Percentiles rank a stretch among this genome's conserved stretches.
Evolutionary conservation across 805 yeast genomes (phyloP).

Genomic region (Tetrapisispora nanseiensis): DNA sequence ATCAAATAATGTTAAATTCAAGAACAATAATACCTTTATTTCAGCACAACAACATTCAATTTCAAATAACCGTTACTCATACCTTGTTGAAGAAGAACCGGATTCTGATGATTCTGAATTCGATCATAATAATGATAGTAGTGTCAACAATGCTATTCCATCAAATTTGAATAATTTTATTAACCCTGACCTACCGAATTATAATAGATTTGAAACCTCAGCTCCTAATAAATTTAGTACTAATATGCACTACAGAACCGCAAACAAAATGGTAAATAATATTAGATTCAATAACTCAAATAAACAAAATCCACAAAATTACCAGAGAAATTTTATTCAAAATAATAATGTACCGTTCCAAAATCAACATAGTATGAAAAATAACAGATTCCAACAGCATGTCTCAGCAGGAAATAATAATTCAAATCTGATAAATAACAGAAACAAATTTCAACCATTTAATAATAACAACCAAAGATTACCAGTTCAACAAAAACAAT

Average conservation of each 20-base stretch:
- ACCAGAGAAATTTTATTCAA: neutral
- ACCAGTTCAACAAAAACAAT: neutral
- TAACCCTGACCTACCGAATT: too few species aligned
- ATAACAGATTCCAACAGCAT: neutral
- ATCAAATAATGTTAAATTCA: conserved; percentile 1
- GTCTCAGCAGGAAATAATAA: neutral
- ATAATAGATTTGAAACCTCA: too few species aligned
- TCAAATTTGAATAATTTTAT: too few species aligned
- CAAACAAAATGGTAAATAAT: too few species aligned
- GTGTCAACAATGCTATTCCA: neutral
- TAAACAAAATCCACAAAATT: neutral
- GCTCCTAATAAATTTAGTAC: too few species aligned
- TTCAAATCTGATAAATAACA: neutral
- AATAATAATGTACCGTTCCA: neutral
- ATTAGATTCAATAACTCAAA: too few species aligned
- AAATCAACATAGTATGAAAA: neutral
- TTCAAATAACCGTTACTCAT: conserved; percentile 23
- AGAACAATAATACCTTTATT: conserved; percentile 12
- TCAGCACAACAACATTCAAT: conserved; percentile 25
- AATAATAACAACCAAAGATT: neutral
- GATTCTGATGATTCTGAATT: conserved; percentile 5
- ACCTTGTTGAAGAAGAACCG: conserved; percentile 26
- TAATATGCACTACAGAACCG: too few species aligned
- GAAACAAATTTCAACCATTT: neutral
- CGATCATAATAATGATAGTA: neutral